Conservation (phyloP, 345 rosid genomes). For the Lepidium africanum region DNA sequence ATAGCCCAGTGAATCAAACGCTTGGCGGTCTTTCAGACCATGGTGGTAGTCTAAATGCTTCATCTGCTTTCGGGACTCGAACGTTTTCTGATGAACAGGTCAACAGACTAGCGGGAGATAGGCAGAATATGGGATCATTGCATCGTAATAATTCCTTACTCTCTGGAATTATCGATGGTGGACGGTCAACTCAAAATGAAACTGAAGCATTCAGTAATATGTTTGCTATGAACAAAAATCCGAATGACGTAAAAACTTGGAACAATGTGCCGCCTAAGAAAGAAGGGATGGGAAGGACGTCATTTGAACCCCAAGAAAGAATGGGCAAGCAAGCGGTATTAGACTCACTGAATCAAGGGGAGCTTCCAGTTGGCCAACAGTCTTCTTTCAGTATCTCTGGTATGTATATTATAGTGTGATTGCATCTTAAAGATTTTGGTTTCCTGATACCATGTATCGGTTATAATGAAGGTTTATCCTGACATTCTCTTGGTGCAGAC, state of each 20-base stretch:
- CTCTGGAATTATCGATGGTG: conserved; percentile 28
- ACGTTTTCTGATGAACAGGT: conserved; percentile 13
- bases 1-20: background rate
- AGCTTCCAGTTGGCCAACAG: conserved; percentile 29
- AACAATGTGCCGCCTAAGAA: conserved; percentile 25
- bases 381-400: conserved; percentile 32
- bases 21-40: conserved; percentile 21
- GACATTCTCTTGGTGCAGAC: conserved; percentile 21
- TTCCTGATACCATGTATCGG: background rate
- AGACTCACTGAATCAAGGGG: conserved; percentile 21
- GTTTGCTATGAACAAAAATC: conserved; percentile 25
- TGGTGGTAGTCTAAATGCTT: conserved; percentile 22
- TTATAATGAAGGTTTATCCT: background rate
- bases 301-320: conserved; percentile 33
- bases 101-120: conserved; percentile 21
- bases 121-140: conserved; percentile 29
- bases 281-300: conserved; percentile 26
- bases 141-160: conserved; percentile 27
- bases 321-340: conserved; percentile 31
- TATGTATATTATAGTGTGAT: conserved; percentile 3
- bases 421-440: background rate
- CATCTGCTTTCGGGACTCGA: conserved; percentile 25
- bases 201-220: conserved; percentile 16
- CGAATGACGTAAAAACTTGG: conserved; percentile 25
- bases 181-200: conserved; percentile 24